Conservation (phyloP, 768 basidiomycete species). For the Kwoniella sp. region DNA sequence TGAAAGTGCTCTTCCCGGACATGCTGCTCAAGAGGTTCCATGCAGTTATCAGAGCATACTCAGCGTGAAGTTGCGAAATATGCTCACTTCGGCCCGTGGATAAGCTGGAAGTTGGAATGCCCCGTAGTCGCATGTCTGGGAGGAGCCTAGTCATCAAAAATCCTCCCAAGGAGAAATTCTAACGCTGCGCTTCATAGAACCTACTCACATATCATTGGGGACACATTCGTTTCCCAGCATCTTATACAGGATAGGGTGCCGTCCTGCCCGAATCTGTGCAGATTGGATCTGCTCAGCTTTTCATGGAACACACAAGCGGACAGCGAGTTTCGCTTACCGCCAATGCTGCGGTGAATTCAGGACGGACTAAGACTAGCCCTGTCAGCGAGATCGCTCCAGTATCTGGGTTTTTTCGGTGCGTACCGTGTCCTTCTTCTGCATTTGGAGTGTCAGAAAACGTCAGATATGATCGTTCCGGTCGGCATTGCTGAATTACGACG, state of each 20-base stretch:
- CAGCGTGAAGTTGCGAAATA: too few relatives aligned
- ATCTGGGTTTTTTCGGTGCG: not conserved
- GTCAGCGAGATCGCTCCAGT: not conserved
- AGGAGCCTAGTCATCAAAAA: not conserved
- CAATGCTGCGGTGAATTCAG: conserved; percentile 60
- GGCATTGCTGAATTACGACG: conserved; percentile 38
- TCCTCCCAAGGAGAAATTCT: too few relatives aligned
- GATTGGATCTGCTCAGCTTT: not conserved
- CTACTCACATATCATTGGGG: conserved; percentile 76
- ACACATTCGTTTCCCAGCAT: conserved; percentile 71
- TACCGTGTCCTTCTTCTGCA: not conserved
- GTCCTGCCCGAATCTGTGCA: conserved; percentile 70
- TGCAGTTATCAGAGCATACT: too few relatives aligned
- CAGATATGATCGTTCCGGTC: not conserved
- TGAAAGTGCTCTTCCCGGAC: conserved; percentile 92
- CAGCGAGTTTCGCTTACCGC: conserved; percentile 33
- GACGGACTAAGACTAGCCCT: conserved; percentile 65
- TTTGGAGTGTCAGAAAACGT: not conserved
- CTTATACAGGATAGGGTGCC: conserved; percentile 83
- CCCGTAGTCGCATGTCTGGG: conserved; percentile 57
- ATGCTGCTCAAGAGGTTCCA: too few relatives aligned
- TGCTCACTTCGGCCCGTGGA: conserved; percentile 72
- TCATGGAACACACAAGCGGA: too few relatives aligned
- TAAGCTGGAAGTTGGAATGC: conserved; percentile 79
- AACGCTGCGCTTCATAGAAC: too few relatives aligned